phyloP scores from a whole-genome alignment of 2,329 filamentous ascomycete species.

The Ceratocystis papillata region DNA sequence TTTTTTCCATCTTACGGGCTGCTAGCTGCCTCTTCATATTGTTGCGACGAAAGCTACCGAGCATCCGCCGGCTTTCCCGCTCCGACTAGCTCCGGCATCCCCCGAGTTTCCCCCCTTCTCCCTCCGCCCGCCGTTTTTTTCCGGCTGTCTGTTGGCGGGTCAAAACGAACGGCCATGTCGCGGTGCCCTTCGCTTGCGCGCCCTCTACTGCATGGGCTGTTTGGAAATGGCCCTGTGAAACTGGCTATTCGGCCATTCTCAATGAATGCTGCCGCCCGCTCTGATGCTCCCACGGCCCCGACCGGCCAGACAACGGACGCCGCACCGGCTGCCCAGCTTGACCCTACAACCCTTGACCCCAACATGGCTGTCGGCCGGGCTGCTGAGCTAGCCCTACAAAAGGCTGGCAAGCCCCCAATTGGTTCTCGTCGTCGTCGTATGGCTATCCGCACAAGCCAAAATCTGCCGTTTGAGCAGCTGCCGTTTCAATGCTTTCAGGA shows the following conservation, averaged over 20 bases:
- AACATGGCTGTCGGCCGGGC: conserved; percentile 52
- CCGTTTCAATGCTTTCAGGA: conserved; percentile 98
- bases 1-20: background rate
- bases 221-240: conserved; percentile 27
- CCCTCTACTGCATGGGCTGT: conserved; percentile 39
- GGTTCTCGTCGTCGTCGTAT: conserved; percentile 76
- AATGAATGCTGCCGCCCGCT: conserved; percentile 30
- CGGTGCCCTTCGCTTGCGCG: conserved; percentile 48
- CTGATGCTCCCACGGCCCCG: conserved; percentile 29
- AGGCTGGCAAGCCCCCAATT: conserved; percentile 57
- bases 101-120: background rate
- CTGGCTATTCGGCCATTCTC: conserved; percentile 33
- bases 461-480: conserved; percentile 79
- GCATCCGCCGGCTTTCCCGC: background rate
- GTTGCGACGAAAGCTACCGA: background rate
- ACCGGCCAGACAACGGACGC: conserved; percentile 17
- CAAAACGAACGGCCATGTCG: conserved; percentile 39
- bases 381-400: conserved; percentile 58
- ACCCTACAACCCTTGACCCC: conserved; percentile 48
- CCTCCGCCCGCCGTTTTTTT: background rate
- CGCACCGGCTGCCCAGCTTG: conserved; percentile 26
- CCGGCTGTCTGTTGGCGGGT: background rate
- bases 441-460: conserved; percentile 48
- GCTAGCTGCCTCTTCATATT: background rate
- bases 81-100: background rate